Evolutionary conservation across 192 early-diverging fungal genomes (phyloP).

Genomic region (Linnemannia zychae): DNA sequence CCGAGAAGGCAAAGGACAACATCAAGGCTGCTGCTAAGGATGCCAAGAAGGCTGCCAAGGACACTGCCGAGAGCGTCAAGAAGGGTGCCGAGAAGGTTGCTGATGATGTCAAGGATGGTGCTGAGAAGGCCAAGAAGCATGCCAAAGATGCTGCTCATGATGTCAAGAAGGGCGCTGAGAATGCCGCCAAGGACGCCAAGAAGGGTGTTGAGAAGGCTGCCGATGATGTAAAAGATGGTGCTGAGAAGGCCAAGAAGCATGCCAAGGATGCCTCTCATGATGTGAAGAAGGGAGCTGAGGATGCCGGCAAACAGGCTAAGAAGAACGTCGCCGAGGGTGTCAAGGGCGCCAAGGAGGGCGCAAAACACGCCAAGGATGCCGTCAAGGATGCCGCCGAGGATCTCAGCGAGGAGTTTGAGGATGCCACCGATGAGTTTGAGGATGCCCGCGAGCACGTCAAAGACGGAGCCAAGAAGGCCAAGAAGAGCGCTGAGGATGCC

Average conservation of each 20-base stretch:
- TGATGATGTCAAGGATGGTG: slow-evolving; percentile 15
- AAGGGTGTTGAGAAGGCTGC: slow-evolving; percentile 22
- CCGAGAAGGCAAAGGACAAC: slow-evolving; percentile 5
- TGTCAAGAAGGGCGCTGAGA: slow-evolving; percentile 18
- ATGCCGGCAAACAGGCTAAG: slow-evolving; percentile 5
- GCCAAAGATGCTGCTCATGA: not conserved
- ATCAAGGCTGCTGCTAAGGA: slow-evolving; percentile 30
- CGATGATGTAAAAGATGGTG: not conserved
- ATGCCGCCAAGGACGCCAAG: slow-evolving; percentile 15
- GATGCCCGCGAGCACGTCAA: slow-evolving; percentile 8
- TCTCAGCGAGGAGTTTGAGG: slow-evolving; percentile 1
- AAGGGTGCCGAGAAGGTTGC: slow-evolving; percentile 9
- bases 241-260: slow-evolving; percentile 17
- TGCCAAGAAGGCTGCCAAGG: slow-evolving; percentile 17
- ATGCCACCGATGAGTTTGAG: slow-evolving; percentile 17
- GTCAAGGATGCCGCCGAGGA: not conserved
- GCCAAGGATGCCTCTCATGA: slow-evolving; percentile 7
- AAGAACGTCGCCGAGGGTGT: slow-evolving; percentile 6
- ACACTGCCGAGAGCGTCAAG: slow-evolving; percentile 18
- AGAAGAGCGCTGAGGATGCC: slow-evolving; percentile 11
- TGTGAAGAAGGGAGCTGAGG: not conserved
- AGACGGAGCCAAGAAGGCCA: slow-evolving; percentile 9
- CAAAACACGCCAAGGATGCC: not conserved
- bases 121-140: not conserved
- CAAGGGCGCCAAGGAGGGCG: slow-evolving; percentile 10